Percentiles rank a stretch among this genome's conserved stretches.
Evolutionary conservation across 1,284 basidiomycete genomes (phyloP).

Genomic region (Naganishia sp.): DNA sequence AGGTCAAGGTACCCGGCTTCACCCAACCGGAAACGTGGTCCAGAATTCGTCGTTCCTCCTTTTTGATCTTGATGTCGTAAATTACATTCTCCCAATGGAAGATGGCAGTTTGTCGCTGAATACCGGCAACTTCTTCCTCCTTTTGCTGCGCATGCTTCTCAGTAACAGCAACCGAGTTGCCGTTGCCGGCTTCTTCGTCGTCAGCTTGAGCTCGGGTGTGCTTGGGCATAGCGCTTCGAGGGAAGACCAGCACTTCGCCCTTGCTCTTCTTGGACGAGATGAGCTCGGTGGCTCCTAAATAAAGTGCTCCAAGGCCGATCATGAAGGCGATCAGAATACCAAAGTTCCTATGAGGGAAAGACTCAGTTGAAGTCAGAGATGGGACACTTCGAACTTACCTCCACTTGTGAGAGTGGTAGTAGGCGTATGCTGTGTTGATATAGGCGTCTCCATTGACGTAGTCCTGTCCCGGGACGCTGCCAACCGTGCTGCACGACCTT

Average conservation of each 20-base stretch:
- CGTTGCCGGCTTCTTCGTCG: conserved; percentile 29
- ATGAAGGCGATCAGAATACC: conserved; percentile 62
- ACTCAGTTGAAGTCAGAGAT: neutral
- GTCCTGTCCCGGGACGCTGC: conserved; percentile 50
- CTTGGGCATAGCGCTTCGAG: conserved; percentile 53
- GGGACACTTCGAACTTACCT: conserved; percentile 54
- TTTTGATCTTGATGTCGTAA: conserved; percentile 61
- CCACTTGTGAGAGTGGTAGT: conserved; percentile 67
- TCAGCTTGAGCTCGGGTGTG: conserved; percentile 33
- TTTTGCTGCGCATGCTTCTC: conserved; percentile 30
- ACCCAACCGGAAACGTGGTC: conserved; percentile 82
- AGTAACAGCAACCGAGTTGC: conserved; percentile 6
- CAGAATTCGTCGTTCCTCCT: conserved; percentile 65
- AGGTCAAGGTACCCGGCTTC: conserved; percentile 75
- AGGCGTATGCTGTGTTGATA: conserved; percentile 64
- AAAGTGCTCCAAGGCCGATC: conserved; percentile 57
- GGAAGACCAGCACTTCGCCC: conserved; percentile 59
- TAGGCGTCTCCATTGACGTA: conserved; percentile 59
- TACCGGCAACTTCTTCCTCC: conserved; percentile 40
- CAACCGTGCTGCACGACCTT: conserved; percentile 55
- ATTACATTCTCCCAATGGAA: conserved; percentile 56
- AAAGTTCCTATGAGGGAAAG: conserved; percentile 56
- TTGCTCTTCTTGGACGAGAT: conserved; percentile 57
- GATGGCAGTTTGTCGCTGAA: conserved; percentile 53
- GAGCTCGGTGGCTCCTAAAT: conserved; percentile 61